Percentiles rank a stretch among this genome's conserved stretches.
Conservation (phyloP, 495 filamentous ascomycete species). For the Tricharina praecox region DNA sequence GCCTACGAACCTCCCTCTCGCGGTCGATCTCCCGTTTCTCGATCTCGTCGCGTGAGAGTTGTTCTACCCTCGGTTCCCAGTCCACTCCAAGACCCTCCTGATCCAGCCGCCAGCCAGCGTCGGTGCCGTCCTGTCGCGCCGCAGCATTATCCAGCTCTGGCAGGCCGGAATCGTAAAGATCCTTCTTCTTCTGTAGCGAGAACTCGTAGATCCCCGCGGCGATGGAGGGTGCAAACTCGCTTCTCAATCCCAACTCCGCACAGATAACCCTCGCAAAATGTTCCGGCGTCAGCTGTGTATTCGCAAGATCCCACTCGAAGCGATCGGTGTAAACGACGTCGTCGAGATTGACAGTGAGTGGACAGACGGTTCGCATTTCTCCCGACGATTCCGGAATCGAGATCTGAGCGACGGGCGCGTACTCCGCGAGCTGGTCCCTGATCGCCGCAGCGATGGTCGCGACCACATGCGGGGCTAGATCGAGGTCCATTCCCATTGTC, state of each 20-base stretch:
- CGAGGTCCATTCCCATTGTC: slow-evolving; percentile 80
- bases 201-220: slow-evolving; percentile 96
- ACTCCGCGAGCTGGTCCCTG: slow-evolving; percentile 86
- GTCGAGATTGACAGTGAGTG: slow-evolving; percentile 77
- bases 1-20: slow-evolving; percentile 69
- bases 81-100: slow-evolving; percentile 73
- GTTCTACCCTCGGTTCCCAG: slow-evolving; percentile 90
- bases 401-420: slow-evolving; percentile 83
- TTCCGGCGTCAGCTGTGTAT: slow-evolving; percentile 81
- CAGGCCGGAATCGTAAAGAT: slow-evolving; percentile 59
- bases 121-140: slow-evolving; percentile 39
- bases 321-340: slow-evolving; percentile 90
- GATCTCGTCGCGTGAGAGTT: slow-evolving; percentile 84
- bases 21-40: slow-evolving; percentile 93
- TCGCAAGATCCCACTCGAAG: slow-evolving; percentile 94
- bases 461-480: slow-evolving; percentile 58
- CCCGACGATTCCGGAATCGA: slow-evolving; percentile 39
- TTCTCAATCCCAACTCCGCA: slow-evolving; percentile 70
- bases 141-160: slow-evolving; percentile 77
- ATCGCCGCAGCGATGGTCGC: slow-evolving; percentile 82
- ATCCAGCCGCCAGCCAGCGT: slow-evolving; percentile 89
- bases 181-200: slow-evolving; percentile 81
- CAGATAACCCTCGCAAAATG: slow-evolving; percentile 82
- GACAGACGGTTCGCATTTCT: slow-evolving; percentile 44
- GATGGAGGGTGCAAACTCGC: slow-evolving; percentile 89